Base-by-base conservation (phyloP, 2,329 filamentous ascomycete species). In the Mariannaea sp. region DNA sequence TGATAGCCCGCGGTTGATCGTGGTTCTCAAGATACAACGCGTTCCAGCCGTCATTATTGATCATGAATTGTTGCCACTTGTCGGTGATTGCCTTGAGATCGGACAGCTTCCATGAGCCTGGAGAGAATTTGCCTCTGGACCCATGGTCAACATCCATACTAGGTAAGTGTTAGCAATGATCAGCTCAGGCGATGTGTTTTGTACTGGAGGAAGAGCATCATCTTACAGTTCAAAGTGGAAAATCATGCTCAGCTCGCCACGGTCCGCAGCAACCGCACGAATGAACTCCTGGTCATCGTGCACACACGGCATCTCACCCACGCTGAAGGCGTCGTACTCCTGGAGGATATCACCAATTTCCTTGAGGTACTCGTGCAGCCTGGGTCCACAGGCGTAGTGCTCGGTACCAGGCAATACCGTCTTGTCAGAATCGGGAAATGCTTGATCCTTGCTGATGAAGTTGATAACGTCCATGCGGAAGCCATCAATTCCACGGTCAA, bases 391-490 rank as follows among this genome's bases (percentile, higher is more conserved):
- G 56, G 80, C 80, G 62, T 81, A 84, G 57, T 77, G 71, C 43
- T 79, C 73, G 42, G 66, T 62, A 47, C 73, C 64, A 9, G 57
- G 59, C 41, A 70, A 67, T 9, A 75, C 67, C 26, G 60, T 52
- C 39, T 63, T 60, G 8, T 70, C 60, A 8, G 74, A 75, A 65
- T 85, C 79, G 0, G 81, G 82, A 57, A 85, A 82, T 0, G 70
- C 68, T 46, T 80, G 80, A 22, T 81, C 76, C 64, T 88, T 88
- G 70, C 80, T 84, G 62, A 86, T 80, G 67, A 86, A 83, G 69
- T 87, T 87, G 69, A 87, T 86, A 35, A 86, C 83, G 59, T 88
- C 84, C 72, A 87, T 80, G 30, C 85, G 78, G 73, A 87, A 88
- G 3, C 85, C 85, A 53, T 85, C 81, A 1, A 83, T 80, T 2